phyloP scores from a whole-genome alignment of 169 alveolate species.

The Prorocentrum cordatum region DNA sequence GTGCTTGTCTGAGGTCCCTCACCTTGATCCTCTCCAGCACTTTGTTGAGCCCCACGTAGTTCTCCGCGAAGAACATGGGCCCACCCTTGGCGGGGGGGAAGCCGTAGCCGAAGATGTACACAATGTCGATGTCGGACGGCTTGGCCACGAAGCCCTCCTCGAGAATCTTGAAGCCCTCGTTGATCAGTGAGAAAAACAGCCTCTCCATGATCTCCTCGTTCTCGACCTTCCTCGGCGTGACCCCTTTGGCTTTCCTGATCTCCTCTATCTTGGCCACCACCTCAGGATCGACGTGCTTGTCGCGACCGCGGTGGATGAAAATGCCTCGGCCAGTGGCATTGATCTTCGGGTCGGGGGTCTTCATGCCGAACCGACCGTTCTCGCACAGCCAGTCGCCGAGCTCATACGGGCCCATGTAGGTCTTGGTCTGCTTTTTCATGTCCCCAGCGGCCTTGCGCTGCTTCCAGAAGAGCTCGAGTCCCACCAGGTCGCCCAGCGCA shows the following conservation, averaged over 20 bases:
- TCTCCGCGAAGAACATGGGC: constrained; percentile 73
- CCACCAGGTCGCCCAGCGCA: constrained; percentile 68
- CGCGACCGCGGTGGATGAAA: constrained; percentile 47
- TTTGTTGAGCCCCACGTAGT: constrained; percentile 61
- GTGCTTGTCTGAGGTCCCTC: no score
- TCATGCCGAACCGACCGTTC: constrained; percentile 68
- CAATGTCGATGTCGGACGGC: constrained; percentile 68
- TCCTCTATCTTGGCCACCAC: constrained; percentile 44
- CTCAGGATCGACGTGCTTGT: constrained; percentile 12
- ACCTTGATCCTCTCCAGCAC: neutral
- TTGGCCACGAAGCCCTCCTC: constrained; percentile 68
- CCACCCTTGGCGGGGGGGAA: constrained; percentile 71
- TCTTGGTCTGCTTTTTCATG: constrained; percentile 71
- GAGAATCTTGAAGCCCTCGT: constrained; percentile 72
- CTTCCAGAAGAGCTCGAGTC: constrained; percentile 72
- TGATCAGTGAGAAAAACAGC: constrained; percentile 70
- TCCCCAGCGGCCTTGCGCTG: constrained; percentile 71
- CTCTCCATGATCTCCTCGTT: constrained; percentile 58
- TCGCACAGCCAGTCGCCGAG: constrained; percentile 71
- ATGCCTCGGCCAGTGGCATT: constrained; percentile 49
- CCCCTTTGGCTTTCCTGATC: constrained; percentile 67
- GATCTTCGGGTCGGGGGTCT: constrained; percentile 69
- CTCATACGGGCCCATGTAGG: constrained; percentile 35
- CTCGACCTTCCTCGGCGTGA: constrained; percentile 22
- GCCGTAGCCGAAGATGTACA: constrained; percentile 52